Evolutionary conservation across 768 basidiomycete genomes (phyloP).

Genomic region (Neoboletus brunneissimus): DNA sequence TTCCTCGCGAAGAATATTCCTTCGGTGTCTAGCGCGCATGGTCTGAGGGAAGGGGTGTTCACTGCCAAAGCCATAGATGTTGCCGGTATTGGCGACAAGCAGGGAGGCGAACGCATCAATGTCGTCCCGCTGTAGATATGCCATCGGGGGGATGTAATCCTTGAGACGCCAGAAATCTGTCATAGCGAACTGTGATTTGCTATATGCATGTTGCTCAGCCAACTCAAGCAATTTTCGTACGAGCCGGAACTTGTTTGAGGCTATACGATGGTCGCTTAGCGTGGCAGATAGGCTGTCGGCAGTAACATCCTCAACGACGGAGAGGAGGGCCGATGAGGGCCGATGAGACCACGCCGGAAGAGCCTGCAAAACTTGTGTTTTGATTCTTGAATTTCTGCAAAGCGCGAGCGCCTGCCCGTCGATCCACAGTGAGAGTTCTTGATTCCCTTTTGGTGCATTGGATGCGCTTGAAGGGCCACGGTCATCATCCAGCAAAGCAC

Average conservation of each 20-base stretch:
- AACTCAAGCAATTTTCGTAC: constrained; percentile 62
- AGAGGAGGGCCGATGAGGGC: constrained; percentile 46
- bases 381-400: constrained; percentile 36
- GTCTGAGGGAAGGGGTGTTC: constrained; percentile 46
- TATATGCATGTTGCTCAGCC: constrained; percentile 38
- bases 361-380: constrained; percentile 48
- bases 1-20: constrained; percentile 12
- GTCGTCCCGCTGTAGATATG: constrained; percentile 62
- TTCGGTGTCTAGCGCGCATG: constrained; percentile 38
- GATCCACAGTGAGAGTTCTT: constrained; percentile 59
- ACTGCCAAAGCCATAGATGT: constrained; percentile 57
- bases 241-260: constrained; percentile 74
- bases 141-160: constrained; percentile 59
- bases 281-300: constrained; percentile 48
- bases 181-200: constrained; percentile 46
- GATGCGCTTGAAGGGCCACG: constrained; percentile 32
- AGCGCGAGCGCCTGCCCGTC: constrained; percentile 51
- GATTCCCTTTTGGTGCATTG: constrained; percentile 36
- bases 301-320: constrained; percentile 45
- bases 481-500: constrained; percentile 58
- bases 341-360: constrained; percentile 76
- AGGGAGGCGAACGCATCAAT: constrained; percentile 70
- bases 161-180: constrained; percentile 85
- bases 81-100: constrained; percentile 56
- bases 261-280: constrained; percentile 57